Percentiles rank a stretch among this genome's conserved stretches.
Conservation (phyloP, 139 green algal species). For the Ettlia oleoabundans region DNA sequence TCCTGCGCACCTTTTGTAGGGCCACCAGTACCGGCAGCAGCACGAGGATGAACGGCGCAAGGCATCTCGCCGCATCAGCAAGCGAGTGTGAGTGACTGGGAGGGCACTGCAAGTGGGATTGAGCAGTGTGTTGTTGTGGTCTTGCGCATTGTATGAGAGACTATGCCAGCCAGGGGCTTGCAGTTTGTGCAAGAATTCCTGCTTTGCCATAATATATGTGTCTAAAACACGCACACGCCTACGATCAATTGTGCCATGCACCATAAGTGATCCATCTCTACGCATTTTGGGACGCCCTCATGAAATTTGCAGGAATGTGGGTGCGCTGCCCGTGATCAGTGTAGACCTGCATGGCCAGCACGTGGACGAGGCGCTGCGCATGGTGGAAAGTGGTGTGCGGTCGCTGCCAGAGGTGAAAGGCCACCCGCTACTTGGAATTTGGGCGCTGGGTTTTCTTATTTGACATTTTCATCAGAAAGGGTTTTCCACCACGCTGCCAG, state of each 20-base stretch:
- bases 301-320: conserved; percentile 1
- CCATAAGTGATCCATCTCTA: too few relatives aligned
- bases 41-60: conserved; percentile 9
- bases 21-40: conserved; percentile 20
- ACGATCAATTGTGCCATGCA: too few relatives aligned
- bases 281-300: too few relatives aligned
- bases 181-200: not conserved
- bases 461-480: too few relatives aligned
- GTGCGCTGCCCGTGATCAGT: conserved; percentile 1
- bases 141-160: too few relatives aligned
- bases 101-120: not conserved
- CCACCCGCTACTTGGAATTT: too few relatives aligned
- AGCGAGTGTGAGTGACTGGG: conserved; percentile 24
- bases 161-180: too few relatives aligned
- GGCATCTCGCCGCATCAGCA: conserved; percentile 29
- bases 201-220: not conserved
- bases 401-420: conserved; percentile 11
- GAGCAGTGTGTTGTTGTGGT: not conserved
- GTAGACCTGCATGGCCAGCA: conserved; percentile 33
- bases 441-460: too few relatives aligned
- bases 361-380: conserved; percentile 22
- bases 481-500: too few relatives aligned
- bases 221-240: too few relatives aligned
- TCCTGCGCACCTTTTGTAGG: not conserved
- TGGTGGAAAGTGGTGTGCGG: conserved; percentile 8